Base-by-base conservation (phyloP, 768 basidiomycete species). In the Lepiota brunneoincarnata region DNA sequence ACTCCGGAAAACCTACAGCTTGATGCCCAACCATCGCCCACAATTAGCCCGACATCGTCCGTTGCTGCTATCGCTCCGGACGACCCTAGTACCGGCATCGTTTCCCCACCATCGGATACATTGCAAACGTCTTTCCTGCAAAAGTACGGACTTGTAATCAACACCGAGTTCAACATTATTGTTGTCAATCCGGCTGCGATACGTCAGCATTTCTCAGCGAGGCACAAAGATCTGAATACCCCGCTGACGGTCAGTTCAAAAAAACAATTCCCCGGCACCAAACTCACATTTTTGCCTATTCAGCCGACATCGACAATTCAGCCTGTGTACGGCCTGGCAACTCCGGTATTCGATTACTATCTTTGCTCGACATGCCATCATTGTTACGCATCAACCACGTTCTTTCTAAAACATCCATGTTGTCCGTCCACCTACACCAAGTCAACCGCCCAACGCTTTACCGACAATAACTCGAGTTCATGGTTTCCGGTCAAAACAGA, bases 401-500 rank as follows among this genome's bases (percentile, higher is more conserved):
- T 20, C 2, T 53, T 53, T 21, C 12, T 9, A 0, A 26, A 49
- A 21, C 56, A 58, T 40, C 10, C 3, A 2, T 58, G 56, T 17
- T 28, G 4, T 2, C 5, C 7, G 6, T 9, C 41, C 7, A 23
- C 20, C 12, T 11, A 26, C 6, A 26, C 21, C 20, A 6, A 2
- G 4, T 10, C 1, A 2, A 4, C 23, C 6, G 45, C 18, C 12
- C 54, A 56, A 18, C 54, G 54, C 3, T 56, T 45, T 42, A 10
- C 49, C 23, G 21, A 39, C 44, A 56, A 56, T 34, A 41, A 2
- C 1, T 34, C 18, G 3, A 43, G 34, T 31, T 41, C 46, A 2
- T 56, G 46, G 40, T 56, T 56, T 17, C 37, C 54, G 2, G 38
- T 56, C 4, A 17, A 17, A 2, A n/a, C n/a, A n/a, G 26, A 49